Conservation (phyloP, 257 asterid genomes). For the Gentiana straminea region DNA sequence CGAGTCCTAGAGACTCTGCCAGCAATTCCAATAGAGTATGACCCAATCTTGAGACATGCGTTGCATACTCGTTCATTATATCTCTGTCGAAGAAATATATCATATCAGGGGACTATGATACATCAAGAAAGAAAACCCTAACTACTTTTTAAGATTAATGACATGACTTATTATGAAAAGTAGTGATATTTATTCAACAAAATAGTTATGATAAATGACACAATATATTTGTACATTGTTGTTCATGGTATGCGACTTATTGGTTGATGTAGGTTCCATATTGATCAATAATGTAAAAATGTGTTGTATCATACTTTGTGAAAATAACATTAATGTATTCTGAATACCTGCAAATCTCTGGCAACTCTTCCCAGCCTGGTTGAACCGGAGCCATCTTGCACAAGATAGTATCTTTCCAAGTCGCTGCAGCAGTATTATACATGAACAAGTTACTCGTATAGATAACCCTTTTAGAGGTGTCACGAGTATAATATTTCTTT, state of each 20-base stretch:
- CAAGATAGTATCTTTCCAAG: conserved; percentile 4
- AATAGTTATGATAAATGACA: too few species aligned
- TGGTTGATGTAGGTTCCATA: too few species aligned
- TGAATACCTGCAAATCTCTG: conserved; percentile 1
- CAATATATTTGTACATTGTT: too few species aligned
- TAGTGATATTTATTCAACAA: too few species aligned
- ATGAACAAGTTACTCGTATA: conserved; percentile 5
- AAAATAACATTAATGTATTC: too few species aligned
- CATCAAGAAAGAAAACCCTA: too few species aligned
- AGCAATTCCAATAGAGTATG: conserved; percentile 1
- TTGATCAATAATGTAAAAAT: too few species aligned
- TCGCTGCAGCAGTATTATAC: conserved; percentile 5
- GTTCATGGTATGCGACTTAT: too few species aligned
- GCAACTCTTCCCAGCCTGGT: conserved; percentile 4
- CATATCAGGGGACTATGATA: too few species aligned
- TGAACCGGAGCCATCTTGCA: conserved; percentile 9
- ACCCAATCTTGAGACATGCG: not conserved
- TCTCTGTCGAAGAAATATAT: not conserved
- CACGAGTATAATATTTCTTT: conserved; percentile 5
- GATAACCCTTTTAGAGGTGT: conserved; percentile 1
- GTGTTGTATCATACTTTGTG: too few species aligned
- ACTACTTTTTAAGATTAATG: too few species aligned
- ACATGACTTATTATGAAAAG: too few species aligned
- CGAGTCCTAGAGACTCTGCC: conserved; percentile 3
- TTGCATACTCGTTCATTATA: not conserved